A percentile compares a stretch with the other conserved stretches of the same genome.
Evolutionary conservation across 257 asterid species (phyloP).

Genomic region (Gynochthodes officinalis): DNA sequence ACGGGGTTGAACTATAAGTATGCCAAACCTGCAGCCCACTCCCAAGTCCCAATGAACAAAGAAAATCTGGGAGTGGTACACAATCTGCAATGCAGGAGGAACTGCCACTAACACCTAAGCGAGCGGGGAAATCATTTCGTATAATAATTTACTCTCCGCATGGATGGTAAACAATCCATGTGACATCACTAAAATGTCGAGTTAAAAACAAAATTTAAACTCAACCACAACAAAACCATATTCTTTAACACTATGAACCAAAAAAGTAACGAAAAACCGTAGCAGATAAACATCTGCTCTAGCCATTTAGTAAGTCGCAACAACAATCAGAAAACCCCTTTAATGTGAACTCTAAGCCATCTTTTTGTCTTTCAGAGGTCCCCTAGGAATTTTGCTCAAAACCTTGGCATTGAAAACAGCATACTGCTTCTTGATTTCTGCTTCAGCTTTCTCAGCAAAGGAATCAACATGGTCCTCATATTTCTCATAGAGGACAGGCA

Average conservation of each 20-base stretch:
- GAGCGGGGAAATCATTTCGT: not conserved
- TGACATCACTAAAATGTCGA: not conserved
- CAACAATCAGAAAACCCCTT: conserved; percentile 25
- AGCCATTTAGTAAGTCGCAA: conserved; percentile 27
- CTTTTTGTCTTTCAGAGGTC: conserved; percentile 59
- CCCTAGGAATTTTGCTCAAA: conserved; percentile 74
- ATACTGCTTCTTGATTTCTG: conserved; percentile 78
- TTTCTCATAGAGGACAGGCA: conserved; percentile 76
- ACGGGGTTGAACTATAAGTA: no score
- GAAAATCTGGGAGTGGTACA: no score
- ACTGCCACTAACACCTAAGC: not conserved
- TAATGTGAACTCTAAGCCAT: conserved; percentile 35
- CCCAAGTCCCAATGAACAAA: no score
- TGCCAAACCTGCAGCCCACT: no score
- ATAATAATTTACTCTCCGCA: conserved; percentile 2
- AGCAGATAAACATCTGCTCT: conserved; percentile 32
- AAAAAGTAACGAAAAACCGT: conserved; percentile 18
- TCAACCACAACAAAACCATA: conserved; percentile 25
- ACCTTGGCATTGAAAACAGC: conserved; percentile 65
- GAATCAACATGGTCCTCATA: conserved; percentile 80
- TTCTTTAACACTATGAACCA: conserved; percentile 32
- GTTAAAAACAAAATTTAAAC: conserved; percentile 15
- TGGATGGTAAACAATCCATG: conserved; percentile 10
- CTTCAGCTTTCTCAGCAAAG: conserved; percentile 83
- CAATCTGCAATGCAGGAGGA: not conserved